Conservation (phyloP, 257 asterid genomes). For the Lycium ferocissimum region DNA sequence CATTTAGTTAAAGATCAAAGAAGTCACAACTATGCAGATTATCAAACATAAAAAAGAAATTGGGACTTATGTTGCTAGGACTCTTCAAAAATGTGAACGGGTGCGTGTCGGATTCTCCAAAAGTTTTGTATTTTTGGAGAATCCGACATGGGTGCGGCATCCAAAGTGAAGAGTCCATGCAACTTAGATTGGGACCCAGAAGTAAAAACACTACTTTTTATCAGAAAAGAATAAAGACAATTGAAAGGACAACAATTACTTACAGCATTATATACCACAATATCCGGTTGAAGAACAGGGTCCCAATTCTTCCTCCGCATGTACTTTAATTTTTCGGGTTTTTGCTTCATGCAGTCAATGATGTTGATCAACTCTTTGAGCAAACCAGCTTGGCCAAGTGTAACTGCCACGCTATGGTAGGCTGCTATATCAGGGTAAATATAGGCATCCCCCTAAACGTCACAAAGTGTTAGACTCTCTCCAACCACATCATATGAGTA, state of each 20-base stretch:
- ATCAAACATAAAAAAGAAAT: background rate
- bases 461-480: conserved; percentile 17
- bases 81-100: too few species aligned
- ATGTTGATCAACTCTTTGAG: conserved; percentile 76
- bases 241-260: conserved; percentile 37
- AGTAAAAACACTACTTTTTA: background rate
- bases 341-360: conserved; percentile 78
- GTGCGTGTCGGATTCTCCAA: too few species aligned
- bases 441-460: conserved; percentile 68
- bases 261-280: conserved; percentile 89
- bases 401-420: conserved; percentile 79
- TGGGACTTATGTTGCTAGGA: too few species aligned
- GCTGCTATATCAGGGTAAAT: conserved; percentile 98
- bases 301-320: conserved; percentile 75
- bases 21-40: conserved; percentile 28
- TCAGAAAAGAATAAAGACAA: background rate
- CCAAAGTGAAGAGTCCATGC: too few species aligned
- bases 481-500: conserved; percentile 31
- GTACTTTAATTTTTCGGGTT: conserved; percentile 65
- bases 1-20: conserved; percentile 28
- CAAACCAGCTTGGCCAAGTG: conserved; percentile 91
- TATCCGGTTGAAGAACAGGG: conserved; percentile 87
- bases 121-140: too few species aligned
- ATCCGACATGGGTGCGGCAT: too few species aligned
- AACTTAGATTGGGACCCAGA: background rate